Evolutionary conservation across 768 basidiomycete genomes (phyloP), one percentile per base, ranked within the genome.

Genomic region (Podaxis sp.): DNA sequence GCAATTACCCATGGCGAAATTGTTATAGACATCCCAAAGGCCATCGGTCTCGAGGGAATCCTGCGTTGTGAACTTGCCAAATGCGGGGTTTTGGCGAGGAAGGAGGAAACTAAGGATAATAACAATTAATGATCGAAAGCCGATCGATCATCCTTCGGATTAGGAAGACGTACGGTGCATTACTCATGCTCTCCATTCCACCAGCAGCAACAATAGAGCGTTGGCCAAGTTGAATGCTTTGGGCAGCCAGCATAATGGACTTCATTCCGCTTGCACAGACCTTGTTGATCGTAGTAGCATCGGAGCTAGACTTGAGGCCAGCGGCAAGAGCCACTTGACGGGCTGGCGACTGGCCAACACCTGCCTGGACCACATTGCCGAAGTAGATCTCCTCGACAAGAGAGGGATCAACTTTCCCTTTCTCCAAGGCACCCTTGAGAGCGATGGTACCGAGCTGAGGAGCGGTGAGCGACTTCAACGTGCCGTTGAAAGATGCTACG

Each of bases 171-270:
- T 73, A 98, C 95, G 97, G 97, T 55, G 95, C 95, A 69, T 98
- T 92, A 74, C 93, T 96, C 97, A 99, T 99, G 80, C 93, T 95
- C 80, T 99, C 97, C 94, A 95, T 97, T 64, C 97, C 97, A 68
- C 97, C 97, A 61, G 96, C 96, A 26, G 88, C 93, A 68, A 97
- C 90, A 55, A 97, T 85, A 44, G 77, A 86, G 64, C 90, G 87
- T 73, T 96, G 87, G 56, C 97, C 97, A 24, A 88, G 82, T 74
- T 88, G 84, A 70, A 99, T 94, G 70, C 84, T 86, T 80, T 99
- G 97, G 28, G 94, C 84, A 61, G 94, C 97, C 65, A 99, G 82
- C 76, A 95, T 97, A 78, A 99, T 86, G 30, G 96, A 84, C 78
- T 99, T 99, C 84, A 99, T 81, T 65, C 97, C 97, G 59, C 93